Evolutionary conservation across 768 basidiomycete genomes (phyloP).

Genomic region (Lenzites betulinus): DNA sequence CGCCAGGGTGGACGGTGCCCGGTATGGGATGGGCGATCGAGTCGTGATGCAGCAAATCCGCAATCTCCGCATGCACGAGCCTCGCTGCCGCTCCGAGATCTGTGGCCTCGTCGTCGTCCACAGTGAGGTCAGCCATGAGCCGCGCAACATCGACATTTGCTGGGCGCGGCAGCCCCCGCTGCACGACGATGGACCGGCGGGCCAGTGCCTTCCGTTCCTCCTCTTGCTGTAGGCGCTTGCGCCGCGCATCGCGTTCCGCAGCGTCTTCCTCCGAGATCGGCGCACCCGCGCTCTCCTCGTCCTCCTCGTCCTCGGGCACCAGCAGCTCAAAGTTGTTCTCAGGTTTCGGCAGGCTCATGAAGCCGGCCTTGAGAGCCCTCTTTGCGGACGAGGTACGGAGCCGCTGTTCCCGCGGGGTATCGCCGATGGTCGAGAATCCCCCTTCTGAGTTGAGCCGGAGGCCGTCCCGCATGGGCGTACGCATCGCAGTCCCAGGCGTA

Average conservation of each 20-base stretch:
- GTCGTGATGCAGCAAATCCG: slow-evolving; percentile 81
- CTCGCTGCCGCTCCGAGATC: slow-evolving; percentile 52
- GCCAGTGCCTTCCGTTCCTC: slow-evolving; percentile 82
- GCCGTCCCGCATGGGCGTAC: slow-evolving; percentile 93
- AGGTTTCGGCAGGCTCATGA: slow-evolving; percentile 83
- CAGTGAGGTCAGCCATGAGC: slow-evolving; percentile 60
- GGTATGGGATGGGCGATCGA: slow-evolving; percentile 85
- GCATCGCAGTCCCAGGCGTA: slow-evolving; percentile 64
- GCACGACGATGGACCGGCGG: slow-evolving; percentile 78
- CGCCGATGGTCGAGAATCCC: slow-evolving; percentile 53
- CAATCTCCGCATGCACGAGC: slow-evolving; percentile 79
- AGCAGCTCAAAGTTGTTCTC: slow-evolving; percentile 98
- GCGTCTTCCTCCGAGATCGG: slow-evolving; percentile 79
- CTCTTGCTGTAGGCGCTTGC: slow-evolving; percentile 66
- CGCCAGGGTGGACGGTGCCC: slow-evolving; percentile 78
- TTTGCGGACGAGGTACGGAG: slow-evolving; percentile 65
- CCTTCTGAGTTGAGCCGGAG: slow-evolving; percentile 83
- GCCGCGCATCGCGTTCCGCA: slow-evolving; percentile 82
- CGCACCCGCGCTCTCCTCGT: slow-evolving; percentile 40
- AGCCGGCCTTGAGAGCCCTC: slow-evolving; percentile 76
- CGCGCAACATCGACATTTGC: slow-evolving; percentile 72
- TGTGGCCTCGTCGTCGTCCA: slow-evolving; percentile 46
- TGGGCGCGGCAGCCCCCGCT: slow-evolving; percentile 83
- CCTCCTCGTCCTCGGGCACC: slow-evolving; percentile 85
- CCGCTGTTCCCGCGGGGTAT: slow-evolving; percentile 79